These are phyloP conservation scores for Achaetomium macrosporum DNA, from an alignment of 2,329 filamentous ascomycete species.

Conservation along the genomic window DNA sequence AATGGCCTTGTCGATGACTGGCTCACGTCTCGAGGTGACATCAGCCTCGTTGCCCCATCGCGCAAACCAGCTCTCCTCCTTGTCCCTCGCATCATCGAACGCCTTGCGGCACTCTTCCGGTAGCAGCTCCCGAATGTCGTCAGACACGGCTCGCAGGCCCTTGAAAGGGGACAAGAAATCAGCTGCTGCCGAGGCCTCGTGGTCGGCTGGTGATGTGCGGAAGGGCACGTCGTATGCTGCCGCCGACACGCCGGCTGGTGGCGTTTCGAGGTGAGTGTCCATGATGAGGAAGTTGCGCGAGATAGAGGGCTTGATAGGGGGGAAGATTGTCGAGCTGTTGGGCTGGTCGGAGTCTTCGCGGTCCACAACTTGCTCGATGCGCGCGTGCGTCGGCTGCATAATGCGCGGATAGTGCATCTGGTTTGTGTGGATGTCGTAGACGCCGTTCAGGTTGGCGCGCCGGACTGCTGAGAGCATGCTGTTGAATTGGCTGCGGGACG, in stretches of 20 bases:
- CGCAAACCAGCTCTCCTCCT: constrained; percentile 66
- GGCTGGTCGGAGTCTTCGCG: constrained; percentile 30
- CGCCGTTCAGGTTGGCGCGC: constrained; percentile 62
- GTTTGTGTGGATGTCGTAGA: constrained; percentile 95
- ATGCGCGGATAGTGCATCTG: constrained; percentile 77
- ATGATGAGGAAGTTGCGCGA: constrained; percentile 51
- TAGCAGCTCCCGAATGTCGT: constrained; percentile 60
- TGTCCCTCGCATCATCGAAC: constrained; percentile 60
- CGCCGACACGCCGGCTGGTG: constrained; percentile 41
- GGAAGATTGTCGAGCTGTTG: constrained; percentile 35
- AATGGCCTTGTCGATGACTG: constrained; percentile 58
- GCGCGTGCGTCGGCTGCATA: constrained; percentile 84
- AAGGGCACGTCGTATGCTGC: constrained; percentile 40
- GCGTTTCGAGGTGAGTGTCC: constrained; percentile 50
- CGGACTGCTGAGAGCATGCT: constrained; percentile 63
- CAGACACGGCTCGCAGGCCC: constrained; percentile 58
- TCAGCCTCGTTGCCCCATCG: constrained; percentile 66
- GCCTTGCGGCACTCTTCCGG: constrained; percentile 65
- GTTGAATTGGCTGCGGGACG: constrained; percentile 72
- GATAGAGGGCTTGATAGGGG: constrained; percentile 43
- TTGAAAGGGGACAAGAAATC: constrained; percentile 49
- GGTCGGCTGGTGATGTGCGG: constrained; percentile 32
- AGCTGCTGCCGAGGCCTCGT: constrained; percentile 29
- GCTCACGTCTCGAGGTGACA: constrained; percentile 46
- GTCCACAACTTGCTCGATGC: constrained; percentile 66